These are phyloP conservation scores for Rhodosporidiobolus sp. DNA, from an alignment of 768 basidiomycete genomes.

Conservation along the genomic window DNA sequence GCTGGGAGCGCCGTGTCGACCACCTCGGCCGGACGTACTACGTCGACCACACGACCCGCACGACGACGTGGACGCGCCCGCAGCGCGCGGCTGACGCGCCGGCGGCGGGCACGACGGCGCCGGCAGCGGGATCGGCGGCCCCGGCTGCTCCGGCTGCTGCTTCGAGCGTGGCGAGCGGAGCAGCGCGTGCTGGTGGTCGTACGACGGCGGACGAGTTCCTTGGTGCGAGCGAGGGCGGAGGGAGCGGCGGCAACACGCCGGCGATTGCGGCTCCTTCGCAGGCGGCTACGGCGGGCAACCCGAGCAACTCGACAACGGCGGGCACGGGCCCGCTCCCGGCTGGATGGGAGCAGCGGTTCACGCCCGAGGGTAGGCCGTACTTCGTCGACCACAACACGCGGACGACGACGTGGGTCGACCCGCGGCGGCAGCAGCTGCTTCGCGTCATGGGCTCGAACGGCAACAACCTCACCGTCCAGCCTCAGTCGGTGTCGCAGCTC, in stretches of 20 bases:
- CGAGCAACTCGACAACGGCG: slow-evolving; percentile 57
- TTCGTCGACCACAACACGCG: slow-evolving; percentile 99
- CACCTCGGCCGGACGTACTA: slow-evolving; percentile 95
- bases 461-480: slow-evolving; percentile 79
- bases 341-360: slow-evolving; percentile 99
- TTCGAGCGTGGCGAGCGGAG: neutral
- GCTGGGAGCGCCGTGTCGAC: slow-evolving; percentile 97
- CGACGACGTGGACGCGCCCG: slow-evolving; percentile 96
- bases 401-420: slow-evolving; percentile 99
- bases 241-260: slow-evolving; percentile 53
- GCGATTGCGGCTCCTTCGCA: slow-evolving; percentile 40
- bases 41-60: slow-evolving; percentile 96
- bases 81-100: slow-evolving; percentile 66
- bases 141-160: slow-evolving; percentile 52
- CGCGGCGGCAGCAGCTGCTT: slow-evolving; percentile 90
- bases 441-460: slow-evolving; percentile 95
- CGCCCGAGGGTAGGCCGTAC: slow-evolving; percentile 95
- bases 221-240: slow-evolving; percentile 46
- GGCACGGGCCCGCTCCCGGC: slow-evolving; percentile 86
- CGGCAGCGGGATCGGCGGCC: slow-evolving; percentile 64
- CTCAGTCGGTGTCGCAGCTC: slow-evolving; percentile 92
- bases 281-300: slow-evolving; percentile 41
- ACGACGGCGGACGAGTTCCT: slow-evolving; percentile 48
- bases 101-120: slow-evolving; percentile 60
- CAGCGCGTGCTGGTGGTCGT: slow-evolving; percentile 53